Evolutionary conservation across 2,329 filamentous ascomycete genomes (phyloP), one percentile per base, ranked within the genome.

Genomic region (Colletotrichum sublineola): DNA sequence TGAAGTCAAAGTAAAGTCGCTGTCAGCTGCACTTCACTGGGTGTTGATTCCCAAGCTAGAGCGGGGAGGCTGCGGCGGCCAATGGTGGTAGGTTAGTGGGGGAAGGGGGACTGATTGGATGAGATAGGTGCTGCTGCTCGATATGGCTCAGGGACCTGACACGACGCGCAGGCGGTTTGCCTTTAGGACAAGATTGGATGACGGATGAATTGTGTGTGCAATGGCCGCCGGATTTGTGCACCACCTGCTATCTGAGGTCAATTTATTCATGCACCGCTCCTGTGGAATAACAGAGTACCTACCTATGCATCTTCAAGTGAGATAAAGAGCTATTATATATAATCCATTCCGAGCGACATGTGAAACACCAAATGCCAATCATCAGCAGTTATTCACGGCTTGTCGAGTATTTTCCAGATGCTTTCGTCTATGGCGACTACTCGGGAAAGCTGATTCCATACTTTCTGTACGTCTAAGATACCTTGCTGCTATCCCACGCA

Each of bases 401-500:
- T 20, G 18, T 18, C 31, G 8, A n/a, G 29, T 36, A 5, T n/a
- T 55, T 33, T 15, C 5, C 18, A 18, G 18, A n/a, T 55, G 31
- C 7, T 36, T 36, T 1, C 15, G 15, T 8, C 31, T 5, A 18
- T 5, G 52, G 18, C 31, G 2, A 18, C 9, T 55, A 33, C 31
- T 33, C 12, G 8, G 29, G 3, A 55, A 29, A 29, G 24, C 14
- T 6, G 7, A 36, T n/a, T 18, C 79, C 78, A 58, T 84, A 82
- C 8, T 75, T 52, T 77, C 63, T 1, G 63, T 70, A 64, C 84
- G 62, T n/a, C 67, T 56, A 20, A 71, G 60, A 12, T 77, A 44
- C 9, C 68, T 83, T 85, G 0, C 77, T 81, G 11, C 77, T 81
- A 15, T 85, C 77, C 24, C 74, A 68, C 3, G 86, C 84, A 70